Conservation (phyloP, 495 filamentous ascomycete genomes). For the Lepidopterella palustris region DNA sequence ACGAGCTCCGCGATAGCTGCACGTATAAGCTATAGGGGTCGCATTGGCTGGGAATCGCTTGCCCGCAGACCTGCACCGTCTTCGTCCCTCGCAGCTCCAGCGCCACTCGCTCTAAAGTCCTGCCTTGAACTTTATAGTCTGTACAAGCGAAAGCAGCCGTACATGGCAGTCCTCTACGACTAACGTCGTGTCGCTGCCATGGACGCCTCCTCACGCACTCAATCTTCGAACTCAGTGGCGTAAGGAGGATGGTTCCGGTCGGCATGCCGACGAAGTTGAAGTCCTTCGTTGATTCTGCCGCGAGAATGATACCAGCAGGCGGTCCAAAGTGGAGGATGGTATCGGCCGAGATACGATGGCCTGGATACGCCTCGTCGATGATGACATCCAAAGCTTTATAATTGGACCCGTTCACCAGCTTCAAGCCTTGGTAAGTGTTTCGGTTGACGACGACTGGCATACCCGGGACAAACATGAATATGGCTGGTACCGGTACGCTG, state of each 20-base stretch:
- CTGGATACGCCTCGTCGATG: conserved; percentile 1
- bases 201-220: conserved; percentile 6
- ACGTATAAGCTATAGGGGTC: conserved; percentile 14
- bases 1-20: not conserved
- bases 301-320: not conserved
- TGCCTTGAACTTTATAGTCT: conserved; percentile 4
- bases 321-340: not conserved
- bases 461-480: not conserved
- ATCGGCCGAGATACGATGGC: not conserved
- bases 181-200: conserved; percentile 1
- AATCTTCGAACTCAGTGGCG: conserved; percentile 1
- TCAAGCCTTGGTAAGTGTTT: conserved; percentile 1
- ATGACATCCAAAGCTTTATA: conserved; percentile 1
- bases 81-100: conserved; percentile 6
- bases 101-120: conserved; percentile 2
- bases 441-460: not conserved
- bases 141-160: conserved; percentile 4
- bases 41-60: conserved; percentile 6
- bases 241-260: not conserved
- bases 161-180: conserved; percentile 6
- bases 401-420: not conserved
- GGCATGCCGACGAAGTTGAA: conserved; percentile 1
- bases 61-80: not conserved
- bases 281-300: not conserved
- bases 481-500: not conserved